A percentile compares a stretch with the other conserved stretches of the same genome.
Evolutionary conservation across 192 early-diverging fungal genomes (phyloP).

Genomic region (Anaeromyces robustus): DNA sequence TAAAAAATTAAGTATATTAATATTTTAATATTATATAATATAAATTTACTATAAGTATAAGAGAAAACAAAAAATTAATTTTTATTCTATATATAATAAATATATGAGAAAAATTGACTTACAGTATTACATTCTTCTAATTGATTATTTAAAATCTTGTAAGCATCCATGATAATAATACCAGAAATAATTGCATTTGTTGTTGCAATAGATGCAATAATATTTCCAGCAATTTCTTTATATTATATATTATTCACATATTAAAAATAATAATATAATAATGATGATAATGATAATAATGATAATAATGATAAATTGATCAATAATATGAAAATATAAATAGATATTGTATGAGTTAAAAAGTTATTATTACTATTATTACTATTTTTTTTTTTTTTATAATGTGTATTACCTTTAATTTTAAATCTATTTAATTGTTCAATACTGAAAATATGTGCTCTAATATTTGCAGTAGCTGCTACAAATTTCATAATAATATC

Average conservation of each 20-base stretch:
- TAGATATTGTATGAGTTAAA: no score
- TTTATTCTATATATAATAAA: background rate
- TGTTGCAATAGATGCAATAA: constrained; percentile 95
- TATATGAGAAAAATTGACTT: background rate
- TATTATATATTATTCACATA: background rate
- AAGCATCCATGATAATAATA: constrained; percentile 76
- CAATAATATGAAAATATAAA: background rate
- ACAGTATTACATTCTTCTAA: constrained; percentile 30
- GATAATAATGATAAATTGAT: no score
- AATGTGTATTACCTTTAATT: constrained; percentile 51
- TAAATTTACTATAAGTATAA: no score
- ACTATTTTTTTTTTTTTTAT: constrained; percentile 6
- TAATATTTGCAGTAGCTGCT: constrained; percentile 75
- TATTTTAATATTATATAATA: no score
- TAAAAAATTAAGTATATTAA: no score
- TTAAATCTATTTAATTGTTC: constrained; percentile 62
- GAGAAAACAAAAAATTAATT: no score
- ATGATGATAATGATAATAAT: no score
- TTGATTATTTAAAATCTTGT: constrained; percentile 38
- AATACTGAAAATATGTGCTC: constrained; percentile 70
- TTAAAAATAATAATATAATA: constrained; percentile 14
- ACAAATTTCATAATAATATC: constrained; percentile 82
- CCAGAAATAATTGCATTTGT: constrained; percentile 95
- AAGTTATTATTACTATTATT: no score
- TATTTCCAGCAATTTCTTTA: constrained; percentile 96